These are phyloP conservation scores for Santalum album DNA, from an alignment of 164 flowering plant genomes.

Conservation along the genomic window DNA sequence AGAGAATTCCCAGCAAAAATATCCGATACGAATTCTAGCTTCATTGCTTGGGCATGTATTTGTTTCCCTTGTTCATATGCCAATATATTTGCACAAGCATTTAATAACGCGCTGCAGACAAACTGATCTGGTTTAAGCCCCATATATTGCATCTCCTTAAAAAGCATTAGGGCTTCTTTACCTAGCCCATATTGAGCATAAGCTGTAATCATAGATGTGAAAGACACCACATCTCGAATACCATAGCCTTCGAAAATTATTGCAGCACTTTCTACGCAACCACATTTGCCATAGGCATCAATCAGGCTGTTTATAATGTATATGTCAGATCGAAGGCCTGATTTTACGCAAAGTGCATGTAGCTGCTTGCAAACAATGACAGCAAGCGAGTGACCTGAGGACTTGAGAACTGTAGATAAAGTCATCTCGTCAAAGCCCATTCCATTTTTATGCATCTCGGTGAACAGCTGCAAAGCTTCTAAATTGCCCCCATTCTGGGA, in stretches of 20 bases:
- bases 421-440: background rate
- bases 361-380: background rate
- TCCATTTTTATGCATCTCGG: background rate
- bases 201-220: constrained; percentile 3
- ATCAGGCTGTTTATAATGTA: background rate
- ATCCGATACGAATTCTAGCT: background rate
- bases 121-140: background rate
- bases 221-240: background rate
- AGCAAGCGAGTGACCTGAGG: background rate
- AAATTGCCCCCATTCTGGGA: background rate
- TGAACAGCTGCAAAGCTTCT: background rate
- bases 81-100: background rate
- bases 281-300: constrained; percentile 2
- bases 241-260: background rate
- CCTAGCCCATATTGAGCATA: background rate
- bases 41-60: background rate
- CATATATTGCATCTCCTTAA: background rate
- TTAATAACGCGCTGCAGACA: background rate
- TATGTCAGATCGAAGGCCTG: background rate
- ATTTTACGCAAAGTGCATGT: background rate
- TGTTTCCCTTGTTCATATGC: constrained; percentile 1
- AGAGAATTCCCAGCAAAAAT: background rate
- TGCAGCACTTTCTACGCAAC: background rate
- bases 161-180: background rate
- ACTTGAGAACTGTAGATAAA: background rate